Conservation (phyloP, 345 rosid genomes). For the Toxicodendron radicans region DNA sequence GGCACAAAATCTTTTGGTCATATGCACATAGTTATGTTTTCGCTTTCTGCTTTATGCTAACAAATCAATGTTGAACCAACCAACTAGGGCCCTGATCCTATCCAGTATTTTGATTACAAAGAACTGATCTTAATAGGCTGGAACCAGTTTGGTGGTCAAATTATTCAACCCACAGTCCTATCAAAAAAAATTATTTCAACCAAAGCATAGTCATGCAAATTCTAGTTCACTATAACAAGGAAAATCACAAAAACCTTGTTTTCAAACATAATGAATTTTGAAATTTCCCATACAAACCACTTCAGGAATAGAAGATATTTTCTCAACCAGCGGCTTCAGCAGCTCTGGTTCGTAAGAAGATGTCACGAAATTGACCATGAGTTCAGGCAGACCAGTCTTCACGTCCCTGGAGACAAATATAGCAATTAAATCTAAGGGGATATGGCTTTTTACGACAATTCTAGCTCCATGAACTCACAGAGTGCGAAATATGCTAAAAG, state of each 20-base stretch:
- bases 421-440: conserved; percentile 15
- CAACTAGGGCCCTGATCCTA: too few species aligned
- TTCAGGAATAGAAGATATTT: conserved; percentile 69
- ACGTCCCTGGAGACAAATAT: conserved; percentile 52
- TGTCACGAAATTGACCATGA: conserved; percentile 95
- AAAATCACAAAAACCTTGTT: background rate
- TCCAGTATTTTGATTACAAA: too few species aligned
- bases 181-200: too few species aligned
- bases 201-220: background rate
- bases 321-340: conserved; percentile 79
- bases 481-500: conserved; percentile 5
- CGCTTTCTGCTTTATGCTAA: background rate
- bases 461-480: background rate
- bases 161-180: too few species aligned
- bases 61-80: too few species aligned
- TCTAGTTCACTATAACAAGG: background rate
- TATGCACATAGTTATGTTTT: background rate
- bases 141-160: too few species aligned
- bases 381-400: conserved; percentile 60
- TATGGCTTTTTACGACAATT: background rate
- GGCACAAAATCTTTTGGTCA: background rate
- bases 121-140: too few species aligned
- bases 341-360: conserved; percentile 81
- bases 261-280: background rate
- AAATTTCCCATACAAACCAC: conserved; percentile 59